A percentile compares a stretch with the other conserved stretches of the same genome.
Conservation (phyloP, 139 green algal species). For the Medakamo hakoo region DNA sequence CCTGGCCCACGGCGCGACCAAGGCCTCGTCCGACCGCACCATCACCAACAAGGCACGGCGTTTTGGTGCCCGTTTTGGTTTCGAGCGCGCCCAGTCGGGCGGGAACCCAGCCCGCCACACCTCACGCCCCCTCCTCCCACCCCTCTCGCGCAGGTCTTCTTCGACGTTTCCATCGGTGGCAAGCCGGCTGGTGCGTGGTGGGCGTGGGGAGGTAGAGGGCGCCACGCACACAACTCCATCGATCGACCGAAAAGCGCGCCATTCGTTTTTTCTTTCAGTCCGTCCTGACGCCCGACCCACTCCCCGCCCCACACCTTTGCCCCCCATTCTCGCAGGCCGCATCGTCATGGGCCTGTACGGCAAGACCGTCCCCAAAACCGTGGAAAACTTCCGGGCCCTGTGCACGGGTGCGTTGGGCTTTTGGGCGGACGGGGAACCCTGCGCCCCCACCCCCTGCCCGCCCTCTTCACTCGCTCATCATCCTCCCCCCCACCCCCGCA, state of each 20-base stretch:
- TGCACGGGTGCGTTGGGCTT: constrained; percentile 23
- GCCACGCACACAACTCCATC: neutral
- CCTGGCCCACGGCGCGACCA: neutral
- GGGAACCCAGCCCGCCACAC: neutral
- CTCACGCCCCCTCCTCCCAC: neutral
- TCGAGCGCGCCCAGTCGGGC: neutral
- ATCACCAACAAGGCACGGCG: constrained; percentile 15
- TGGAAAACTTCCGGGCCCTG: constrained; percentile 65
- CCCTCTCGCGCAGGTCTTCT: constrained; percentile 8
- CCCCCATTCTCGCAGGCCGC: constrained; percentile 27
- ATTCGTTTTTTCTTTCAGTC: neutral
- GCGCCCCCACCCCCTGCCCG: neutral
- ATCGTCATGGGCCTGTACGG: constrained; percentile 76
- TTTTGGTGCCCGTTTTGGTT: neutral
- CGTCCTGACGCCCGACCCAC: neutral
- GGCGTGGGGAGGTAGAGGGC: neutral
- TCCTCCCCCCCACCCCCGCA: neutral
- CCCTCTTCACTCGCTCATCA: neutral
- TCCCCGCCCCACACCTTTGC: neutral
- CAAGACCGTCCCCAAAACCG: constrained; percentile 65
- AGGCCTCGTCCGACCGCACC: neutral
- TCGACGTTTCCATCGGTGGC: constrained; percentile 14
- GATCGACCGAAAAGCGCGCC: neutral
- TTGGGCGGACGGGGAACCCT: neutral
- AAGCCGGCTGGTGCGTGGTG: constrained; percentile 3